Base-by-base conservation (phyloP, 345 rosid genomes). In the Anacardium occidentale region DNA sequence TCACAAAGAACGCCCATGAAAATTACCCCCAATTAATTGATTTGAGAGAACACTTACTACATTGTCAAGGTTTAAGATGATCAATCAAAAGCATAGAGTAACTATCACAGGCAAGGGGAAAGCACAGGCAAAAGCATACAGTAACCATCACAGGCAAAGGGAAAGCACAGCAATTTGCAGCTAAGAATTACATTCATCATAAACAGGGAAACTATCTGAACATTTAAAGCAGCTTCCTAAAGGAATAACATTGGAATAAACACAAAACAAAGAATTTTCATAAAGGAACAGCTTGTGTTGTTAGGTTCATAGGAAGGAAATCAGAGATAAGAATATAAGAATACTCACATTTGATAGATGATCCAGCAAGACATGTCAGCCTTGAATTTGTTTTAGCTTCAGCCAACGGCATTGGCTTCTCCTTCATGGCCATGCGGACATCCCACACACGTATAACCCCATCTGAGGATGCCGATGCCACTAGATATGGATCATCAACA, bases 361-460 rank as follows among this genome's bases (percentile, higher is more conserved):
- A 85, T 51, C 96, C 98, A 7, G 97, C 96, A 75, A 95, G 94
- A 82, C 97, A 93, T 53, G 99, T 91, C 70, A 93, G 84, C 83
- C 99, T 91, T 48, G 98, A 88, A 76, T 90, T 91, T 2, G 96
- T 90, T 70, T 84, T 81, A 25, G 85, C 83, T 86, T 95, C 98
- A 1, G 98, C 96, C 75, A 95, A 80, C 8, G 96, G 90, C 70
- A 74, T 79, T 20, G 94, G 79, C 73, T 86, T 90, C 71, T 87
- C 97, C 75, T 85, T 87, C 67, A 66, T 44, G 4, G 85, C 89
- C 87, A 80, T 85, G 53, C 98, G 92, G 45, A 87, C 85, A 78
- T 95, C 99, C 99, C 99, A 95, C 57, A 92, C 97, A 29, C 92
- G 85, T 80, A 95, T 88, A 73, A 88, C 72, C 64, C 99, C 99